These are phyloP conservation scores for Fusarium abutilonis DNA, from an alignment of 2,329 filamentous ascomycete genomes.

Conservation along the genomic window DNA sequence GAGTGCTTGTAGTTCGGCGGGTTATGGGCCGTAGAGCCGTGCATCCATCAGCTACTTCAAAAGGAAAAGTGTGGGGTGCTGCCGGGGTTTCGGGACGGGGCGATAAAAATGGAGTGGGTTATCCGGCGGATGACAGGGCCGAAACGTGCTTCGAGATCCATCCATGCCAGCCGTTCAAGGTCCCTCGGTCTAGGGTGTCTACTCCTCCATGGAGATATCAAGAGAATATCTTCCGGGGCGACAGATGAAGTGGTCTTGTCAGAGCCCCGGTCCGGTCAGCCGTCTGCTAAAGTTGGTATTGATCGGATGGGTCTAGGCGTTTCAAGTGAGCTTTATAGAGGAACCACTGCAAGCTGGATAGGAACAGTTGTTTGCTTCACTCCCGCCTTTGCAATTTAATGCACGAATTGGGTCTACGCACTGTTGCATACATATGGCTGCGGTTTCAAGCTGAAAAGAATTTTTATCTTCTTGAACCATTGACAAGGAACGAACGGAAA, in stretches of 20 bases:
- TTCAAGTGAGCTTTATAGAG: constrained; percentile 32
- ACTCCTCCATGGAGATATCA: constrained; percentile 22
- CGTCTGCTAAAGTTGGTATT: constrained; percentile 26
- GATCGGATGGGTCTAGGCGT: constrained; percentile 16
- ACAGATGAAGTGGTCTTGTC: constrained; percentile 28
- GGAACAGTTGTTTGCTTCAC: constrained; percentile 6
- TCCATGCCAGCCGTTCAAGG: constrained; percentile 21
- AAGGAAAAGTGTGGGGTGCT: constrained; percentile 38
- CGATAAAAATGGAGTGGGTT: constrained; percentile 29
- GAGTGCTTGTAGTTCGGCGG: constrained; percentile 14
- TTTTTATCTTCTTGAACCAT: constrained; percentile 18
- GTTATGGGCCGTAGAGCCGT: constrained; percentile 40
- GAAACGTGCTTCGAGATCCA: constrained; percentile 42
- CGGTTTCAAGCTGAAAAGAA: background rate
- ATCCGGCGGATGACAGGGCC: constrained; percentile 44
- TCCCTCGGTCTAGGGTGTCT: constrained; percentile 11
- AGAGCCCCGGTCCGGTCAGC: constrained; percentile 43
- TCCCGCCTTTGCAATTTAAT: constrained; percentile 16
- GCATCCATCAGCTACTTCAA: constrained; percentile 31
- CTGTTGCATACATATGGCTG: constrained; percentile 27
- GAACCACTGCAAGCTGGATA: constrained; percentile 28
- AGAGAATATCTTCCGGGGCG: constrained; percentile 24
- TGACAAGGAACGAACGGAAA: constrained; percentile 4
- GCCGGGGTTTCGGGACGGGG: constrained; percentile 46
- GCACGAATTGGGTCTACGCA: constrained; percentile 2